Evolutionary conservation across 441 rosid species (phyloP).

Genomic region (Brassica hybrid): DNA sequence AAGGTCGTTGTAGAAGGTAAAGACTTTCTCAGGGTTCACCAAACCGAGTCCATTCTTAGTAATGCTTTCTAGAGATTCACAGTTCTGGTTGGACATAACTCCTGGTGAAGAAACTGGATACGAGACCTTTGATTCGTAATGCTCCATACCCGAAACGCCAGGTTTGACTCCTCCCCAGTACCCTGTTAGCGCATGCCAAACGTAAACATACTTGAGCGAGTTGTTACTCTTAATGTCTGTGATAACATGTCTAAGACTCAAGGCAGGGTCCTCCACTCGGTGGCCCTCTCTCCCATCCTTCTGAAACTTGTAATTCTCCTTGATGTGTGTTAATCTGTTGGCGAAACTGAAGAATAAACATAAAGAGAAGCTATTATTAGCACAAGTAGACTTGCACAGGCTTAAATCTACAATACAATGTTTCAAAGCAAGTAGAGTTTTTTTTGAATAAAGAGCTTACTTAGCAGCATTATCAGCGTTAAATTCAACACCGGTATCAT

Average conservation of each 20-base stretch:
- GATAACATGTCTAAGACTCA: slow-evolving; percentile 36
- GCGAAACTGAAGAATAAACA: slow-evolving; percentile 53
- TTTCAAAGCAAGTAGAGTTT: not conserved
- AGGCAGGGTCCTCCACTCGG: slow-evolving; percentile 38
- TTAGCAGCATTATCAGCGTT: slow-evolving; percentile 70
- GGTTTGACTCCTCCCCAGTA: slow-evolving; percentile 86
- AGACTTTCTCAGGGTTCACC: slow-evolving; percentile 59
- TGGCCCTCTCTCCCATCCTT: slow-evolving; percentile 45
- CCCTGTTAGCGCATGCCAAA: slow-evolving; percentile 81
- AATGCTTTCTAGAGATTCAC: slow-evolving; percentile 61
- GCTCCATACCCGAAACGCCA: slow-evolving; percentile 60
- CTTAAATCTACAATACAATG: no score
- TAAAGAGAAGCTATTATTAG: not conserved
- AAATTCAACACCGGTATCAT: slow-evolving; percentile 48
- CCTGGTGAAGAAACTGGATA: slow-evolving; percentile 79
- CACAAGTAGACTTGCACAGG: not conserved
- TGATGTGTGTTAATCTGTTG: slow-evolving; percentile 60
- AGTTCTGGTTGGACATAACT: slow-evolving; percentile 58
- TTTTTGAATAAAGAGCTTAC: slow-evolving; percentile 40
- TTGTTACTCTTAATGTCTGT: slow-evolving; percentile 37
- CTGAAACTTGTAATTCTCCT: slow-evolving; percentile 69
- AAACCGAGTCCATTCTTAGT: slow-evolving; percentile 75
- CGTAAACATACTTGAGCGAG: slow-evolving; percentile 59
- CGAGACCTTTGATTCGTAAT: slow-evolving; percentile 61
- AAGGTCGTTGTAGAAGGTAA: slow-evolving; percentile 68